Evolutionary conservation across 2,329 filamentous ascomycete genomes (phyloP).

Genomic region (Pseudogymnoascus destructans): DNA sequence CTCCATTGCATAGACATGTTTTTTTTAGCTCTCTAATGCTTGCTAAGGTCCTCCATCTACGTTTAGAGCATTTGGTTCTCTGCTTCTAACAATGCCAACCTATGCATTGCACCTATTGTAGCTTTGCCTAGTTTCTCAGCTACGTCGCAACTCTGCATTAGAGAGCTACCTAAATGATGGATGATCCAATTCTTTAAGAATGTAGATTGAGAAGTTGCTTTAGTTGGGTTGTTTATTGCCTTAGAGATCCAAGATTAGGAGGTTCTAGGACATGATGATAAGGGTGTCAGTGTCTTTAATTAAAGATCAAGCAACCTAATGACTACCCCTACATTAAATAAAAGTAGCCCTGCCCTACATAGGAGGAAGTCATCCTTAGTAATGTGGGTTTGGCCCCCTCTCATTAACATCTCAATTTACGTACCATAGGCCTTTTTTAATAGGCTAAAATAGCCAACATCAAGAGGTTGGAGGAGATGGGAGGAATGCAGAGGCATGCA

Average conservation of each 20-base stretch:
- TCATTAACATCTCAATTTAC: constrained; percentile 18
- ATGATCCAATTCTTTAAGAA: constrained; percentile 8
- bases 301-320: too few relatives aligned
- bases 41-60: not conserved
- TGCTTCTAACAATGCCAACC: not conserved
- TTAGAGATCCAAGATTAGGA: too few relatives aligned
- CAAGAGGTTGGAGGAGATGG: constrained; percentile 27
- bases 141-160: constrained; percentile 4
- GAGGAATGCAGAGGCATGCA: constrained; percentile 23
- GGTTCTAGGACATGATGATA: too few relatives aligned
- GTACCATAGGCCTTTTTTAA: constrained; percentile 23
- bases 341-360: too few relatives aligned
- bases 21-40: too few relatives aligned
- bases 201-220: too few relatives aligned
- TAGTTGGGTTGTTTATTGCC: too few relatives aligned
- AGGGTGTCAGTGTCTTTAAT: too few relatives aligned
- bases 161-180: not conserved
- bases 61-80: too few relatives aligned
- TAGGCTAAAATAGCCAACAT: constrained; percentile 25
- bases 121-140: constrained; percentile 15
- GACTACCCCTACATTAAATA: constrained; percentile 12
- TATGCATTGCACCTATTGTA: constrained; percentile 10
- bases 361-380: constrained; percentile 19
- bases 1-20: not conserved
- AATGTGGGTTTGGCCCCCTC: constrained; percentile 19